Percentiles rank a stretch among this genome's conserved stretches.
Evolutionary conservation across 2,329 filamentous ascomycete species (phyloP).

Genomic region (Arthrobotrys iridis): DNA sequence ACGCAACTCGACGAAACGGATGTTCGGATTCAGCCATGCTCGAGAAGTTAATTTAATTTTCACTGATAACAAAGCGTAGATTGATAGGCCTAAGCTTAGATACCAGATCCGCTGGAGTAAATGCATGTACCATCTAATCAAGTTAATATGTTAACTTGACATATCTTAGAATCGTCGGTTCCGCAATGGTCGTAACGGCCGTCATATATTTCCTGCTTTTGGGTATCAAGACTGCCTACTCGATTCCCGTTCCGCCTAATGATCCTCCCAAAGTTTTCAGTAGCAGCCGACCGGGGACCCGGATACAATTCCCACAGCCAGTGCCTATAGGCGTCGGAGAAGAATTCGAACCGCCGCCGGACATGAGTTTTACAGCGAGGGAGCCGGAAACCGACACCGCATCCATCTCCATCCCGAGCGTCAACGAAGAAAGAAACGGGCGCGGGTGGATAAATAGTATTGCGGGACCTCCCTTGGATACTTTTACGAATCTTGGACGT

Average conservation of each 20-base stretch:
- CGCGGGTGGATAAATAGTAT: slow-evolving; percentile 8
- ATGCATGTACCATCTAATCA: too few relatives aligned
- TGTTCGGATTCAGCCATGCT: neutral
- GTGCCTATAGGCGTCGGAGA: neutral
- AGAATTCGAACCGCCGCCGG: neutral
- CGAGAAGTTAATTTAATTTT: neutral
- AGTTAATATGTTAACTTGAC: neutral
- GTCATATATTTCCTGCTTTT: neutral
- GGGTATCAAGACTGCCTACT: neutral
- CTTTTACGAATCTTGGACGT: neutral
- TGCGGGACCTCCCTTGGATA: slow-evolving; percentile 4
- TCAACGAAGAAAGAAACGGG: slow-evolving; percentile 17
- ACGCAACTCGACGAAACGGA: neutral
- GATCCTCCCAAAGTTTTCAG: neutral
- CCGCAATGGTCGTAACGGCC: neutral
- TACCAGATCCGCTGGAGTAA: too few relatives aligned
- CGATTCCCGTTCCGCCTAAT: slow-evolving; percentile 11
- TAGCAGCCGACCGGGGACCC: neutral
- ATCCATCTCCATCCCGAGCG: slow-evolving; percentile 11
- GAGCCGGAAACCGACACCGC: neutral
- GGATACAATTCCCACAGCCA: neutral
- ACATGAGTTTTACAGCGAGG: neutral
- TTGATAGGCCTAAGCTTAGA: too few relatives aligned
- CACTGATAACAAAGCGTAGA: too few relatives aligned
- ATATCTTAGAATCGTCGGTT: neutral